These are phyloP conservation scores for Cucurbita pepo DNA, from an alignment of 306 rosid genomes.

Conservation along the genomic window DNA sequence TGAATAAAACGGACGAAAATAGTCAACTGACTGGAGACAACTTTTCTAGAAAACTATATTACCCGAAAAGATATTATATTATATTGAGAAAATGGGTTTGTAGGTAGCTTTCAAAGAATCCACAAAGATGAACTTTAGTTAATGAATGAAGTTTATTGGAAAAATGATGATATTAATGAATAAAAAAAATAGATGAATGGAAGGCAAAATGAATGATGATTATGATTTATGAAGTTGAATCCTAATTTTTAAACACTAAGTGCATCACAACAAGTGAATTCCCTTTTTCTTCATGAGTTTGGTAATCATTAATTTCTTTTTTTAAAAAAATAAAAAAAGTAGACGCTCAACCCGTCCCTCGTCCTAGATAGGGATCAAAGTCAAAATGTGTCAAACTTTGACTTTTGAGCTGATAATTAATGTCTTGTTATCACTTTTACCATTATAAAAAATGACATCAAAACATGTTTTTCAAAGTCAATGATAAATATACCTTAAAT, in stretches of 20 bases:
- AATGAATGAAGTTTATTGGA: neutral
- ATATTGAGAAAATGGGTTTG: neutral
- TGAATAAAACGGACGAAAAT: no score
- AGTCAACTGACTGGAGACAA: neutral
- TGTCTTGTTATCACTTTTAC: no score
- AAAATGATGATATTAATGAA: neutral
- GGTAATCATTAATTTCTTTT: neutral
- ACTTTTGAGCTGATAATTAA: no score
- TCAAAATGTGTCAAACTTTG: no score
- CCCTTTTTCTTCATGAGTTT: neutral
- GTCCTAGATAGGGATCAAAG: no score
- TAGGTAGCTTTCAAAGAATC: neutral
- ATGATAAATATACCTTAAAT: no score
- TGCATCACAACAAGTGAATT: neutral
- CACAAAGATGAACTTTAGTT: neutral
- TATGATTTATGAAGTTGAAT: neutral
- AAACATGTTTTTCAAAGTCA: no score
- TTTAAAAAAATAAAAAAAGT: no score
- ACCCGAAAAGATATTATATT: neutral
- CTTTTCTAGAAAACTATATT: neutral
- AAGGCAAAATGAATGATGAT: conserved; percentile 4
- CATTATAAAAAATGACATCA: no score
- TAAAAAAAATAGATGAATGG: conserved; percentile 1
- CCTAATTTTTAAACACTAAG: neutral
- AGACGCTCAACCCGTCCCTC: no score